Conservation (phyloP, 192 early-diverging fungal genomes). For the Backusella sp. region DNA sequence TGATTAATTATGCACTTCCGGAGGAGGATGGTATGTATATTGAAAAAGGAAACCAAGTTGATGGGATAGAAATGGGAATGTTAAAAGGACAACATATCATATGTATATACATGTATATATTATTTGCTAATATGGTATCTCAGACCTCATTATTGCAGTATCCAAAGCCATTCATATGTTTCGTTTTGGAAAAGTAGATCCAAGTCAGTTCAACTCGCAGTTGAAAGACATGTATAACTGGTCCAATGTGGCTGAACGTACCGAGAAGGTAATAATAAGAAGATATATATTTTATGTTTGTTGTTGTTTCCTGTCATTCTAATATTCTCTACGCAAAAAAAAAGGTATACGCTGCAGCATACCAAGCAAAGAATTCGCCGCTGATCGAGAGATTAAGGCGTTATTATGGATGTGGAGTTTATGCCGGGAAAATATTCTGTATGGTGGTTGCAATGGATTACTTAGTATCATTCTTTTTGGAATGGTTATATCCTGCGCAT, state of each 20-base stretch:
- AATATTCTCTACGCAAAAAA: background rate
- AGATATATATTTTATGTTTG: background rate
- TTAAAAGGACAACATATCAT: background rate
- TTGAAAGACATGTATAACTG: conserved; percentile 96
- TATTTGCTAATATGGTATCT: background rate
- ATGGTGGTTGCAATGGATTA: conserved; percentile 89
- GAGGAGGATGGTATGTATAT: conserved; percentile 71
- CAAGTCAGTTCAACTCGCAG: conserved; percentile 71
- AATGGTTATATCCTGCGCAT: conserved; percentile 73
- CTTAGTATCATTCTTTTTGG: conserved; percentile 77
- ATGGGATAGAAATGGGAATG: too few species aligned
- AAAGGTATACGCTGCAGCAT: conserved; percentile 75
- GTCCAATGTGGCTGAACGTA: conserved; percentile 92
- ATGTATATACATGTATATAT: conserved; percentile 5
- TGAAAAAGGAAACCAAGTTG: background rate
- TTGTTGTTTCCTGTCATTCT: background rate
- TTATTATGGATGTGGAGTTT: conserved; percentile 85
- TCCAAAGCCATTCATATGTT: conserved; percentile 71
- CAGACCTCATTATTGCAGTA: conserved; percentile 71
- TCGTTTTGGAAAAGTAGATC: conserved; percentile 59
- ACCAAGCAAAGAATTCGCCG: conserved; percentile 61
- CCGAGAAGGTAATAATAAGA: conserved; percentile 59
- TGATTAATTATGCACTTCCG: conserved; percentile 90
- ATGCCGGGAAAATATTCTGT: conserved; percentile 89
- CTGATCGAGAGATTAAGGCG: conserved; percentile 51